These are phyloP conservation scores for Galeopsis tetrahit DNA, from an alignment of 257 asterid genomes.

Conservation along the genomic window DNA sequence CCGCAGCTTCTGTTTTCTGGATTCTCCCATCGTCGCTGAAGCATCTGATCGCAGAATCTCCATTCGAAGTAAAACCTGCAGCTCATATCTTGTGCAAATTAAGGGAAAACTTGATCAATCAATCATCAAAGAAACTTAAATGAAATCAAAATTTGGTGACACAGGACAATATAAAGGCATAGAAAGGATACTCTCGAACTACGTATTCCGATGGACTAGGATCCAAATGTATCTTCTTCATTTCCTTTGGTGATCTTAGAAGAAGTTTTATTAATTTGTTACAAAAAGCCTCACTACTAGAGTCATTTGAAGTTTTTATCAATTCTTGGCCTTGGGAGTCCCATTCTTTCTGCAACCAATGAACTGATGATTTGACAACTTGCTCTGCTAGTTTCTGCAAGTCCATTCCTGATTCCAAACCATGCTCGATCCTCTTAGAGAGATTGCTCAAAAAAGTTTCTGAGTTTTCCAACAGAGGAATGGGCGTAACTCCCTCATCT, in stretches of 20 bases:
- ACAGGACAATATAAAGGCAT: slow-evolving; percentile 23
- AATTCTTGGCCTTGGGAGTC: slow-evolving; percentile 40
- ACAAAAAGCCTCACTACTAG: slow-evolving; percentile 39
- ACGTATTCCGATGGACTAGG: slow-evolving; percentile 45
- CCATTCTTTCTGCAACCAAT: slow-evolving; percentile 45
- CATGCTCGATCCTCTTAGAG: slow-evolving; percentile 57
- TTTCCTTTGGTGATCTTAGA: slow-evolving; percentile 73
- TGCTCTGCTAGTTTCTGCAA: slow-evolving; percentile 77
- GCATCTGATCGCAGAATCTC: slow-evolving; percentile 71
- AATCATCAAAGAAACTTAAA: neutral
- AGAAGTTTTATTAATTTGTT: slow-evolving; percentile 48
- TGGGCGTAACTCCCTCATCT: slow-evolving; percentile 44
- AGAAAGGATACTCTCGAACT: slow-evolving; percentile 86
- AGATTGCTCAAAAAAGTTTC: slow-evolving; percentile 62
- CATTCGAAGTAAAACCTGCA: slow-evolving; percentile 94
- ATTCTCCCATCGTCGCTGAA: slow-evolving; percentile 50
- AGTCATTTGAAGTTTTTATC: slow-evolving; percentile 35
- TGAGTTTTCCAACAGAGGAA: slow-evolving; percentile 49
- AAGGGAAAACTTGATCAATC: slow-evolving; percentile 44
- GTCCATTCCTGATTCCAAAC: slow-evolving; percentile 77
- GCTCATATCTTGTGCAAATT: slow-evolving; percentile 68
- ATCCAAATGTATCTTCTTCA: slow-evolving; percentile 59
- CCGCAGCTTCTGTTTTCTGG: slow-evolving; percentile 67
- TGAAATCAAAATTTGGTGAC: neutral
- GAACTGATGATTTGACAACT: slow-evolving; percentile 65